Percentiles rank a stretch among this genome's conserved stretches.
Evolutionary conservation across 2,329 filamentous ascomycete species (phyloP).

Genomic region (Pseudocercospora cruenta): DNA sequence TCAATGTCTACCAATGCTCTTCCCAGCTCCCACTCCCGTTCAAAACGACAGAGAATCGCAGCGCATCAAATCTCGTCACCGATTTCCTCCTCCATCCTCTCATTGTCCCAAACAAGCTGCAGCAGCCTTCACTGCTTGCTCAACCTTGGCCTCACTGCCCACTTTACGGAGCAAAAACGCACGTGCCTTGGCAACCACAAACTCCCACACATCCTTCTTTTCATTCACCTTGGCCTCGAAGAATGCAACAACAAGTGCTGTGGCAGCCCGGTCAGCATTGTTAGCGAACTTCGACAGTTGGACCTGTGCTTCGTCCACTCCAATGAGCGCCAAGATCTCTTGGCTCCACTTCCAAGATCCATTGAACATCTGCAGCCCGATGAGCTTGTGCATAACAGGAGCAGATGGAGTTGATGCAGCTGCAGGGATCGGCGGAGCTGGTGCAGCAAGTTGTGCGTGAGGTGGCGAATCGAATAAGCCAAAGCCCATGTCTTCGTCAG

Average conservation of each 20-base stretch:
- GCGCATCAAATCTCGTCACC: no score
- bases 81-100: no score
- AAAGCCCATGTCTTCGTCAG: conserved; percentile 27
- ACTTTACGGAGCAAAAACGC: conserved; percentile 23
- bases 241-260: conserved; percentile 52
- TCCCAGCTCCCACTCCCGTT: no score
- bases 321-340: conserved; percentile 31
- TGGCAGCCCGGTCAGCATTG: conserved; percentile 35
- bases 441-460: neutral
- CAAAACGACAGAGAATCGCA: no score
- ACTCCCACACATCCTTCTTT: conserved; percentile 63
- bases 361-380: conserved; percentile 60
- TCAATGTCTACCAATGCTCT: no score
- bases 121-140: conserved; percentile 5
- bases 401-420: neutral
- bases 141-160: conserved; percentile 9
- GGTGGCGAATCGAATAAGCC: conserved; percentile 23
- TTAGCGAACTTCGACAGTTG: conserved; percentile 13
- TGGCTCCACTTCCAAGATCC: conserved; percentile 55
- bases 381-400: conserved; percentile 48
- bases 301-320: conserved; percentile 10
- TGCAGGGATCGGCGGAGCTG: neutral
- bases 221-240: conserved; percentile 52
- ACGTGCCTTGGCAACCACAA: conserved; percentile 65
- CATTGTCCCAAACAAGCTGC: no score